Conservation (phyloP, 1,139 yeast genomes). For the Geotrichum histeridarum region DNA sequence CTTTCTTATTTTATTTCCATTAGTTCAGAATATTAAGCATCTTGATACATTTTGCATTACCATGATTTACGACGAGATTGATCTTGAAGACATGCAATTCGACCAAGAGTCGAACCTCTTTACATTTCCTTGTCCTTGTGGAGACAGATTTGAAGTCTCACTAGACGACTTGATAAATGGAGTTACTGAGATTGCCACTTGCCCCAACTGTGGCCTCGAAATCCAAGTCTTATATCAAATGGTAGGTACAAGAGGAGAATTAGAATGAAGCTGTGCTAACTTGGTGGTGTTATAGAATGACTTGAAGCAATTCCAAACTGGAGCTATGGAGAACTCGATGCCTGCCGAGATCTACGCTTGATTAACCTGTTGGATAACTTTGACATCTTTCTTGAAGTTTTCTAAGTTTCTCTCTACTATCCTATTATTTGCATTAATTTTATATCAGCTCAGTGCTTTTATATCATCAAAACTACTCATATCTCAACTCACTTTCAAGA, state of each 20-base stretch:
- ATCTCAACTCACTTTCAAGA: too few species aligned
- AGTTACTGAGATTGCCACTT: conserved; percentile 80
- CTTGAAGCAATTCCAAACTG: too few species aligned
- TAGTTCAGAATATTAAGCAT: background rate
- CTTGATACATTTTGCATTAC: background rate
- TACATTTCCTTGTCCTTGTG: conserved; percentile 97
- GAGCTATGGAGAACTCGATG: background rate
- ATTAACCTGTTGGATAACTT: too few species aligned
- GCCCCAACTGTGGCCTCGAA: conserved; percentile 94
- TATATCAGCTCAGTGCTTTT: too few species aligned
- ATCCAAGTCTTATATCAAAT: conserved; percentile 80
- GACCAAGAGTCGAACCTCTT: conserved; percentile 76
- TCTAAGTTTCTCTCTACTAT: too few species aligned
- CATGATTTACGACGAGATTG: conserved; percentile 82
- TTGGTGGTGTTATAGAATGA: too few species aligned
- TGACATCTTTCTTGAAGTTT: too few species aligned
- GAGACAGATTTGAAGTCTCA: conserved; percentile 84
- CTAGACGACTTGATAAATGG: conserved; percentile 87
- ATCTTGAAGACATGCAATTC: conserved; percentile 92
- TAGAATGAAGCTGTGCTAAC: too few species aligned
- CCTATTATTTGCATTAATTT: too few species aligned
- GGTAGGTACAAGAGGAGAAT: background rate
- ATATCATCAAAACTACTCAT: too few species aligned
- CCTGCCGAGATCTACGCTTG: background rate
- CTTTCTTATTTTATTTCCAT: too few species aligned